phyloP scores from a whole-genome alignment of 129 eudicot species.

The Calendula officinalis region DNA sequence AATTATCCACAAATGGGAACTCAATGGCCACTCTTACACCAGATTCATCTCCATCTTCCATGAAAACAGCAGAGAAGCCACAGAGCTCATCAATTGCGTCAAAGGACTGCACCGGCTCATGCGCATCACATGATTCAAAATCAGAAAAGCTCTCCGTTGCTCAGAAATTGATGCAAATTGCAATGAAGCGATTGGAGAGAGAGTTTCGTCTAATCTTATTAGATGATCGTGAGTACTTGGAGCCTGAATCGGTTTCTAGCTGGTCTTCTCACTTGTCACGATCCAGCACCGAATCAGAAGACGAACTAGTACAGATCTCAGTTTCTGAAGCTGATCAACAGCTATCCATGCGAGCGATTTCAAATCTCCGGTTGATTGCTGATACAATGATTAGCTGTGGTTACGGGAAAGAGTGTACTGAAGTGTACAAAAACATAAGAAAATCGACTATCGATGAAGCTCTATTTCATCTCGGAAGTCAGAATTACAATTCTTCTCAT shows the following conservation, averaged over 20 bases:
- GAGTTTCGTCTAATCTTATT: slow-evolving; percentile 56
- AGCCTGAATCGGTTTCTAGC: slow-evolving; percentile 38
- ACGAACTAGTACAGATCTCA: slow-evolving; percentile 18
- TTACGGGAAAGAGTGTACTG: slow-evolving; percentile 53
- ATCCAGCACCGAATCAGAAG: slow-evolving; percentile 35
- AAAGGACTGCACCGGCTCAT: slow-evolving; percentile 42
- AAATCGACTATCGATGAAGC: slow-evolving; percentile 62
- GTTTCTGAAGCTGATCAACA: slow-evolving; percentile 32
- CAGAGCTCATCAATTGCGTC: slow-evolving; percentile 40
- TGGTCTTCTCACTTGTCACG: slow-evolving; percentile 34
- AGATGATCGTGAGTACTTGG: slow-evolving; percentile 32
- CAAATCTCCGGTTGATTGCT: slow-evolving; percentile 52
- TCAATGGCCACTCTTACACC: slow-evolving; percentile 34
- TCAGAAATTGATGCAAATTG: slow-evolving; percentile 48
- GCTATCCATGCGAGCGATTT: slow-evolving; percentile 33
- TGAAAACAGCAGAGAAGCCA: slow-evolving; percentile 40
- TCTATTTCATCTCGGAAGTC: slow-evolving; percentile 47
- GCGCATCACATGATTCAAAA: slow-evolving; percentile 33
- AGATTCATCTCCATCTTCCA: slow-evolving; percentile 50
- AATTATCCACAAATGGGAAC: slow-evolving; percentile 50
- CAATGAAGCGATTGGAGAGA: slow-evolving; percentile 59
- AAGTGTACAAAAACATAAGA: slow-evolving; percentile 45
- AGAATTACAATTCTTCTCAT: slow-evolving; percentile 30
- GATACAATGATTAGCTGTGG: slow-evolving; percentile 77
- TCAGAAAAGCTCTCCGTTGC: slow-evolving; percentile 43